Base-by-base conservation (phyloP, 2,329 filamentous ascomycete species). In the Aspergillus sp. region DNA sequence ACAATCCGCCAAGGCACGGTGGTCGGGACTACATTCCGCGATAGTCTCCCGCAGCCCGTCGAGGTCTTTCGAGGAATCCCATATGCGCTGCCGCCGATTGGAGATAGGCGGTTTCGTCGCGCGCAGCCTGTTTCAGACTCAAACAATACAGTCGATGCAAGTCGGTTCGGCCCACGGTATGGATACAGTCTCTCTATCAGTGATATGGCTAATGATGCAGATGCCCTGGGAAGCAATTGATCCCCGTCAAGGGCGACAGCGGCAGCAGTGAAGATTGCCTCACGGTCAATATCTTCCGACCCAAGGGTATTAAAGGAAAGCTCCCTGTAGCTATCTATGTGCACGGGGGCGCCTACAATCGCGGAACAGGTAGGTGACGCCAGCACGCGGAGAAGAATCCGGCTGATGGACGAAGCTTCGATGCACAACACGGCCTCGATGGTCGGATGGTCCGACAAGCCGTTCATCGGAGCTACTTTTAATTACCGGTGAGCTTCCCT, bases 361-460 rank as follows among this genome's bases (percentile, higher is more conserved):
- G 58, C 45, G 64, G 69, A 1, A 55, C 61, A 4, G 66, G 63
- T 56, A 51, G 9, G 48, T 11, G 13, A 4, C 26, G 16, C 13
- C 61, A 9, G 69, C 45, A 68, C 65, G 61, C 54, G 50, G 14
- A 20, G 45, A 19, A 19, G 40, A 42, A 6, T 17, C 16, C 1
- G 17, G 36, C 50, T 52, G 16, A 55, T n/a, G 8, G 14, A 6
- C 4, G 35, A 16, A 33, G 55, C 44, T 20, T 45, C 58, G 50
- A 72, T 71, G 60, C 77, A 86, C 51, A 79, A 88, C 62, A 81
- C 86, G 56, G 79, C 77, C 0, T 81, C 80, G 33, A 82, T 88
- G 69, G 79, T 86, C 13, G 76, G 79, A 4, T 86, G 80, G 66
- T 69, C 75, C 1, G 67, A 70, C 3, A 64, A 67, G 26, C 75